Percentiles rank a stretch among this genome's conserved stretches.
These are phyloP conservation scores for Astrocystis sublimbata DNA, from an alignment of 495 filamentous ascomycete genomes.

Conservation along the genomic window DNA sequence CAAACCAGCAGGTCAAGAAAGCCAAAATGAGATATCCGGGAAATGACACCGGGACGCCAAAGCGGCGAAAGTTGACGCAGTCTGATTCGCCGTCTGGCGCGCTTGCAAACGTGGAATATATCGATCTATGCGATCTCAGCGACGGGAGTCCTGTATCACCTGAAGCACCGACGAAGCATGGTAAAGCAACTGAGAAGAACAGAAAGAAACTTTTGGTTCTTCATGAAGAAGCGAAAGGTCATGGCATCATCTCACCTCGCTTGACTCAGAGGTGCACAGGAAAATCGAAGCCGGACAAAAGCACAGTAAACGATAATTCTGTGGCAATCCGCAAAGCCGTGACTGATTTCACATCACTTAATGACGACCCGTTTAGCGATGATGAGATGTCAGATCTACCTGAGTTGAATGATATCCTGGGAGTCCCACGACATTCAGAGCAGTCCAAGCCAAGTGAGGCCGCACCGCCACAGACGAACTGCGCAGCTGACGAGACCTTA, in stretches of 20 bases:
- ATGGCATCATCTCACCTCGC: slow-evolving; percentile 11
- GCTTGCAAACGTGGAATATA: slow-evolving; percentile 36
- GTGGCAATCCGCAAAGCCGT: background rate
- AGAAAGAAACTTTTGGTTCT: background rate
- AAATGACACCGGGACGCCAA: background rate
- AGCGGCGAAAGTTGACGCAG: background rate
- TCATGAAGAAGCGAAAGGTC: slow-evolving; percentile 6
- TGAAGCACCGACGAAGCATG: slow-evolving; percentile 15
- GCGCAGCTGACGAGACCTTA: slow-evolving; percentile 33
- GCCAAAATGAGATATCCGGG: slow-evolving; percentile 21
- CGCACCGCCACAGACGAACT: slow-evolving; percentile 35
- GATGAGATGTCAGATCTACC: slow-evolving; percentile 27
- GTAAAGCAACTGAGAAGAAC: background rate
- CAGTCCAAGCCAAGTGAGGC: slow-evolving; percentile 19
- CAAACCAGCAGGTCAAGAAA: background rate
- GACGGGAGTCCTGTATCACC: slow-evolving; percentile 11
- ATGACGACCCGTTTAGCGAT: slow-evolving; percentile 7
- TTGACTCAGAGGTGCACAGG: slow-evolving; percentile 19
- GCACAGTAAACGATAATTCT: background rate
- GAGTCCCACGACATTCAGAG: background rate
- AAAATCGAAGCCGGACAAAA: background rate
- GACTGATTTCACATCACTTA: background rate
- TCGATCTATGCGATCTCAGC: slow-evolving; percentile 33
- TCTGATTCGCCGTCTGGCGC: background rate
- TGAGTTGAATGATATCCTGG: slow-evolving; percentile 25